phyloP scores from a whole-genome alignment of 2,329 filamentous ascomycete species.

The Gnomoniopsis sp. region DNA sequence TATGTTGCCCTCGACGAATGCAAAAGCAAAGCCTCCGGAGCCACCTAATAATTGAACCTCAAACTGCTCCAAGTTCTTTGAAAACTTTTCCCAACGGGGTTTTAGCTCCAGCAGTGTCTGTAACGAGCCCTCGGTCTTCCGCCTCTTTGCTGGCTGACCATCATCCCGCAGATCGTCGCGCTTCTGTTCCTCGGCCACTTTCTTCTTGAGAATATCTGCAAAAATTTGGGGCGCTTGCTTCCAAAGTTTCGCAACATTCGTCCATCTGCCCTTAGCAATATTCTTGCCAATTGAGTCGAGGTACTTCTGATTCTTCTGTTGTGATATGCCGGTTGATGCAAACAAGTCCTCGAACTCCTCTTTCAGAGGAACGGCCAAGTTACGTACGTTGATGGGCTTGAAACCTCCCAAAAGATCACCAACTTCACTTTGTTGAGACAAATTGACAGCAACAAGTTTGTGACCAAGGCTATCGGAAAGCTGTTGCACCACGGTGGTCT shows the following conservation, averaged over 20 bases:
- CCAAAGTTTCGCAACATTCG: constrained; percentile 81
- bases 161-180: constrained; percentile 39
- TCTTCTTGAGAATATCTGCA: constrained; percentile 60
- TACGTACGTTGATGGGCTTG: constrained; percentile 90
- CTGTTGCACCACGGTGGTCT: constrained; percentile 94
- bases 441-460: constrained; percentile 86
- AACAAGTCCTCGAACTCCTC: constrained; percentile 94
- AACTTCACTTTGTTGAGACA: constrained; percentile 97
- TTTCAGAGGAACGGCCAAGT: constrained; percentile 81
- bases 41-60: constrained; percentile 74
- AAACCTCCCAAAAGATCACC: constrained; percentile 95
- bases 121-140: constrained; percentile 56
- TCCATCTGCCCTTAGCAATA: constrained; percentile 81
- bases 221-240: constrained; percentile 87
- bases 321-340: constrained; percentile 76
- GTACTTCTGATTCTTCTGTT: constrained; percentile 83
- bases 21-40: constrained; percentile 80
- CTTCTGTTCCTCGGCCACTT: constrained; percentile 44
- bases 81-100: constrained; percentile 78
- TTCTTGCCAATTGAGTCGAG: constrained; percentile 76
- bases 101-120: constrained; percentile 56
- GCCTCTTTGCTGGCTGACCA: constrained; percentile 65
- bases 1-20: constrained; percentile 93
- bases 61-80: constrained; percentile 70
- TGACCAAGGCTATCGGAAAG: constrained; percentile 80